Base-by-base conservation (phyloP, 805 yeast genomes). In the Lachancea quebecensis region DNA sequence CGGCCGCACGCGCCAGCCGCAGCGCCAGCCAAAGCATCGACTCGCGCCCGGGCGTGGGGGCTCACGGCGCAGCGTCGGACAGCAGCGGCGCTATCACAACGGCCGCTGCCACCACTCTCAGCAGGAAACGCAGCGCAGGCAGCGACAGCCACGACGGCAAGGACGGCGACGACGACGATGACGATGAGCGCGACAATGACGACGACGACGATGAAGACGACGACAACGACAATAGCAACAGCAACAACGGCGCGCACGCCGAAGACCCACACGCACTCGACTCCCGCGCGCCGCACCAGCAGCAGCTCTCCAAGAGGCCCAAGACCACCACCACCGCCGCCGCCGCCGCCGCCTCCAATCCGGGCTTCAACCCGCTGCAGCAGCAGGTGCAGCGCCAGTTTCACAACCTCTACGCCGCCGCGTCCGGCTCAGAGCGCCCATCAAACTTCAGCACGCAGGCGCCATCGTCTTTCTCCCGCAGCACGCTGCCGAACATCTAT, bases 371-470 rank as follows among this genome's bases (percentile, higher is more conserved):
- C 38, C 52, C 59, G 11, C 43, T 58, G 36, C 64, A 59, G 47
- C 51, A 54, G 45, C 56, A 54, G 41, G 57, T 57, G 5, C 60
- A 56, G 42, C 51, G 54, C 38, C 61, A 58, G 39, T 55, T 60
- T 35, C 57, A 55, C 44, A 52, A 52, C 31, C 46, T 57, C 25
- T 55, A 54, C 44, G 52, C 45, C 10, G 45, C 35, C 14, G 45
- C 45, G n/a, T 41, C 45, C 17, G 15, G 35, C 9, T 39, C 45
- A 5, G 45, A 41, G 14, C 33, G 35, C 28, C 4, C 43, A 2
- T 10, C 37, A 14, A 32, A 12, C 25, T 40, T 40, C 12, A 25
- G 27, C 15, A 25, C 43, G 9, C 43, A 40, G 15, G 38, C 37
- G 9, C 28, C 18, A n/a, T 25, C 38, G 2, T 40, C 43, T 12